Percentiles rank a stretch among this genome's conserved stretches.
Conservation (phyloP, 495 filamentous ascomycete genomes). For the Lepidopterella palustris region DNA sequence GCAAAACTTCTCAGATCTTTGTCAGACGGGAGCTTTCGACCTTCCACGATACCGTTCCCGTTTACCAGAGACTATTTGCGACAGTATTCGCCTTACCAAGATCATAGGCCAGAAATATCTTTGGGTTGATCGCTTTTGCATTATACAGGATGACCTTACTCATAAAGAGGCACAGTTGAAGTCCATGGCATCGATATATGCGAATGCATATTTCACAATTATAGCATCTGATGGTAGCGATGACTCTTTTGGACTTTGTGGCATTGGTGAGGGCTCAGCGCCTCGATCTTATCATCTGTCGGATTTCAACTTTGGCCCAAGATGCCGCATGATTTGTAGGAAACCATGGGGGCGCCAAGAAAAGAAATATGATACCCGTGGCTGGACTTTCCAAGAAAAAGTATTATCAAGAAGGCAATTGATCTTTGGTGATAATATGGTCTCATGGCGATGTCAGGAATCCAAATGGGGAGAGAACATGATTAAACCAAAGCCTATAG, state of each 20-base stretch:
- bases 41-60: too few species aligned
- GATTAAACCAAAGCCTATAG: neutral
- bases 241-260: neutral
- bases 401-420: neutral
- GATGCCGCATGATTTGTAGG: neutral
- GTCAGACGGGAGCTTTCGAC: too few species aligned
- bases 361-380: neutral
- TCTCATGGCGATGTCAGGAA: neutral
- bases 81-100: neutral
- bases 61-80: neutral
- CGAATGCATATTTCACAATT: neutral
- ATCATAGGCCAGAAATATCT: neutral
- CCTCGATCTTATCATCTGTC: neutral
- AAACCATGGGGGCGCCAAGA: neutral
- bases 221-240: neutral
- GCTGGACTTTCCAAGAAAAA: slow-evolving; percentile 9
- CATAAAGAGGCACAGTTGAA: neutral
- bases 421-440: neutral
- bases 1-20: too few species aligned
- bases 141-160: slow-evolving; percentile 1
- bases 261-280: neutral
- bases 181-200: slow-evolving; percentile 1
- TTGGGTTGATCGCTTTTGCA: slow-evolving; percentile 2
- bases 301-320: neutral
- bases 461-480: neutral